A percentile compares a stretch with the other conserved stretches of the same genome.
These are phyloP conservation scores for Rhodotorula sp. DNA, from an alignment of 1,284 basidiomycete species.

Conservation along the genomic window DNA sequence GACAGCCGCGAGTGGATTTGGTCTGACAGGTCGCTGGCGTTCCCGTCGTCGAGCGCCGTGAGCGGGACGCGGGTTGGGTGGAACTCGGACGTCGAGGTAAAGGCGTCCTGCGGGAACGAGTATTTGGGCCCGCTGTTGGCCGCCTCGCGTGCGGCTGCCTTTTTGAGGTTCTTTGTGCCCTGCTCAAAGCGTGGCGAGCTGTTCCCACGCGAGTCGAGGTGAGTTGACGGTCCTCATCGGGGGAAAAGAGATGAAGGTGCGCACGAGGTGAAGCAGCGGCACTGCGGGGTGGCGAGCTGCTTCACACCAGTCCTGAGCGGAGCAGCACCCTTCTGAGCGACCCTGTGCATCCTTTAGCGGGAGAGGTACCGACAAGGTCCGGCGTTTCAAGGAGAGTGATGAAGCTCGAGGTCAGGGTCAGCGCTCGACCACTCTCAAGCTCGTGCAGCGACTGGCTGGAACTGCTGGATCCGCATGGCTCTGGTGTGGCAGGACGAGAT, in stretches of 20 bases:
- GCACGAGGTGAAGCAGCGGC: not conserved
- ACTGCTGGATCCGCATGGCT: not conserved
- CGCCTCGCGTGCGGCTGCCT: not conserved
- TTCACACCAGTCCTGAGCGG: no score
- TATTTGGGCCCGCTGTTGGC: not conserved
- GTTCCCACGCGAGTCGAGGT: not conserved
- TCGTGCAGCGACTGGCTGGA: not conserved
- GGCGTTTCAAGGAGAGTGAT: not conserved
- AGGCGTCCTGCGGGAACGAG: slow-evolving; percentile 18
- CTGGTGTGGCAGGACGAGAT: slow-evolving; percentile 25
- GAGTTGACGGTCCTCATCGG: no score
- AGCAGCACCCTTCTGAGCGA: no score
- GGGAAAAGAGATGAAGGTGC: not conserved
- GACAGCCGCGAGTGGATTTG: not conserved
- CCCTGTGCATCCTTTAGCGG: no score
- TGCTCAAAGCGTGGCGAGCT: not conserved
- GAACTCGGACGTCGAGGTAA: not conserved
- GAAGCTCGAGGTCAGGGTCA: not conserved
- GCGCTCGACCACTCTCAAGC: not conserved
- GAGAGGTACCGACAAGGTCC: no score
- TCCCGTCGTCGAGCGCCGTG: not conserved
- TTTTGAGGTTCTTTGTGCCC: not conserved
- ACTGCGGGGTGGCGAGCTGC: no score
- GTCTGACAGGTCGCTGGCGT: not conserved
- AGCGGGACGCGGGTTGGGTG: not conserved